A percentile compares a stretch with the other conserved stretches of the same genome.
Evolutionary conservation across 768 basidiomycete genomes (phyloP).

Genomic region (Galerina marginata): DNA sequence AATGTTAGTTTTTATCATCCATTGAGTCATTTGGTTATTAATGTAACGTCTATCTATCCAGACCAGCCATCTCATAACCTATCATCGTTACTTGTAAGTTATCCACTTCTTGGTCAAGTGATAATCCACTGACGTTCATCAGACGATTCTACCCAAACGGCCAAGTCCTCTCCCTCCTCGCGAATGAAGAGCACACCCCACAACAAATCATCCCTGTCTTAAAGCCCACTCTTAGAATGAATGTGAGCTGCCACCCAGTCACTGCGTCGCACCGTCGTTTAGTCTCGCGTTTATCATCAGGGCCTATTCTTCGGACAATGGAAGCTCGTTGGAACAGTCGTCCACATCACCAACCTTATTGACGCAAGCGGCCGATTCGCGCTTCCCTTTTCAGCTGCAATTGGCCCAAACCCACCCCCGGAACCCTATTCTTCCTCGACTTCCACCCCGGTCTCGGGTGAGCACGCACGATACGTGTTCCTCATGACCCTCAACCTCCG

Average conservation of each 20-base stretch:
- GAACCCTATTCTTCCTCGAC: conserved; percentile 12
- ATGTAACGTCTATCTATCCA: conserved; percentile 32
- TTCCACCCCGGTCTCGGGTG: conserved; percentile 3
- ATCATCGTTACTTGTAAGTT: conserved; percentile 88
- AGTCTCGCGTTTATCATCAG: conserved; percentile 38
- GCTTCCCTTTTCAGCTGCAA: conserved; percentile 22
- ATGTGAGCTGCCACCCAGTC: conserved; percentile 47
- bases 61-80: conserved; percentile 88
- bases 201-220: conserved; percentile 76
- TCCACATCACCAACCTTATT: conserved; percentile 67
- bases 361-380: conserved; percentile 55
- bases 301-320: conserved; percentile 77
- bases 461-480: conserved; percentile 63
- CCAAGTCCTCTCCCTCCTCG: conserved; percentile 81
- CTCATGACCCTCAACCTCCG: conserved; percentile 73
- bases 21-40: not conserved
- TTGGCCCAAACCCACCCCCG: conserved; percentile 11
- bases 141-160: conserved; percentile 91
- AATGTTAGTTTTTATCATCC: conserved; percentile 57
- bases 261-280: not conserved
- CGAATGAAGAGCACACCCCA: conserved; percentile 78
- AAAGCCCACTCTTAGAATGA: conserved; percentile 78
- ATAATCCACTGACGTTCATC: conserved; percentile 3
- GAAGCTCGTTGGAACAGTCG: conserved; percentile 64
- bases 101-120: not conserved